Conservation (phyloP, 306 rosid species). For the Dalbergia cochinchinensis region DNA sequence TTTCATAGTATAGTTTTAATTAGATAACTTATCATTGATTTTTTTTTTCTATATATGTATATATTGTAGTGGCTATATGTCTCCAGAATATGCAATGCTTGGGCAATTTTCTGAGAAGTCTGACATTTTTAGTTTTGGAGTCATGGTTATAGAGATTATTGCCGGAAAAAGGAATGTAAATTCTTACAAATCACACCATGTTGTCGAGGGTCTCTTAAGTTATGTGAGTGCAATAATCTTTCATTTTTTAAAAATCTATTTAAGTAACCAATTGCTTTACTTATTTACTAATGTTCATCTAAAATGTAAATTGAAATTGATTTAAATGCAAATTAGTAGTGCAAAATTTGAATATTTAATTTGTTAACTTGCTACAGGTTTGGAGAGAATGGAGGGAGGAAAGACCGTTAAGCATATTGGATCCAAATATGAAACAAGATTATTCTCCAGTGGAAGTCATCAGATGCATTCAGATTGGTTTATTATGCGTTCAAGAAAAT, state of each 20-base stretch:
- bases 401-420: conserved; percentile 46
- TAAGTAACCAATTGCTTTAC: background rate
- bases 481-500: conserved; percentile 58
- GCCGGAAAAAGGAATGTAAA: conserved; percentile 46
- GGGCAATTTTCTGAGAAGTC: conserved; percentile 57
- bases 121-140: conserved; percentile 57
- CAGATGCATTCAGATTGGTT: conserved; percentile 53
- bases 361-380: conserved; percentile 33
- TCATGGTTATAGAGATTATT: conserved; percentile 54
- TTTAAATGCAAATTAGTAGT: background rate
- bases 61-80: conserved; percentile 51
- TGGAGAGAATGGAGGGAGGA: conserved; percentile 57
- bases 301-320: too few species aligned
- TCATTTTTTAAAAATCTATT: background rate
- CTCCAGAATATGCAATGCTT: conserved; percentile 52
- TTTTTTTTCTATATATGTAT: too few species aligned
- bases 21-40: background rate
- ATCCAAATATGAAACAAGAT: conserved; percentile 40
- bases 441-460: conserved; percentile 27
- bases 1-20: background rate
- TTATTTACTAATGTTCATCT: background rate
- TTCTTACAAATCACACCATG: background rate
- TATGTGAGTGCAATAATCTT: conserved; percentile 39
- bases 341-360: background rate
- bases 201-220: conserved; percentile 15